These are phyloP conservation scores for Ilex asprella DNA, from an alignment of 257 asterid species.

Conservation along the genomic window DNA sequence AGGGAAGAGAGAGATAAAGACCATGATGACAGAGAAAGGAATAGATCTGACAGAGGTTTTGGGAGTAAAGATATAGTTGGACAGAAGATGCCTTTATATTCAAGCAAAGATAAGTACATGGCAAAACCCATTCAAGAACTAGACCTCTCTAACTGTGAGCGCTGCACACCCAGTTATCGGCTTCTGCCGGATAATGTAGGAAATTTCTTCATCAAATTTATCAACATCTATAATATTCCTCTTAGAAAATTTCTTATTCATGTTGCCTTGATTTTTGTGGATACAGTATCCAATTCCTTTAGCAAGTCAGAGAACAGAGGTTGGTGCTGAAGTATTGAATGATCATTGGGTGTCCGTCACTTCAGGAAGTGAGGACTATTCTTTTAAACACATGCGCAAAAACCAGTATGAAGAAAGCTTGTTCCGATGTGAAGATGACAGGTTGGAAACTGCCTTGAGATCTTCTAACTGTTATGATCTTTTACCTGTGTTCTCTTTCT, in stretches of 20 bases:
- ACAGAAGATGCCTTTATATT: not conserved
- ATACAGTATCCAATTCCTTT: slow-evolving; percentile 4
- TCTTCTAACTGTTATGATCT: too few species aligned
- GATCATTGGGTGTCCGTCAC: slow-evolving; percentile 5
- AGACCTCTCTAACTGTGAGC: slow-evolving; percentile 3
- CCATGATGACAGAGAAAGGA: slow-evolving; percentile 12
- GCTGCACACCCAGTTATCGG: slow-evolving; percentile 1
- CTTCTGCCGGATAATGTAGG: slow-evolving; percentile 1
- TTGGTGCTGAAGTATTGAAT: slow-evolving; percentile 3
- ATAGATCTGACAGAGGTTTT: slow-evolving; percentile 14
- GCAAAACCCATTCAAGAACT: slow-evolving; percentile 1
- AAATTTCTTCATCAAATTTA: not conserved
- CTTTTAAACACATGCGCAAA: slow-evolving; percentile 4
- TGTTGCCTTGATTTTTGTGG: not conserved
- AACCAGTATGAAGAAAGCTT: slow-evolving; percentile 4
- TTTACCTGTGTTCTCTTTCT: too few species aligned
- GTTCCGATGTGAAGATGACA: slow-evolving; percentile 6
- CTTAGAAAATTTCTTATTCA: not conserved
- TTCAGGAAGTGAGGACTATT: slow-evolving; percentile 4
- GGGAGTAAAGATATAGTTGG: slow-evolving; percentile 15
- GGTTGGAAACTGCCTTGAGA: not conserved
- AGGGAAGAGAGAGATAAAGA: slow-evolving; percentile 19
- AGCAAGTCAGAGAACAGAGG: not conserved
- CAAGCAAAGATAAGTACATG: not conserved
- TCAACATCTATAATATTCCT: not conserved